Conservation (phyloP, 306 rosid species). For the Cucumis cinereus region DNA sequence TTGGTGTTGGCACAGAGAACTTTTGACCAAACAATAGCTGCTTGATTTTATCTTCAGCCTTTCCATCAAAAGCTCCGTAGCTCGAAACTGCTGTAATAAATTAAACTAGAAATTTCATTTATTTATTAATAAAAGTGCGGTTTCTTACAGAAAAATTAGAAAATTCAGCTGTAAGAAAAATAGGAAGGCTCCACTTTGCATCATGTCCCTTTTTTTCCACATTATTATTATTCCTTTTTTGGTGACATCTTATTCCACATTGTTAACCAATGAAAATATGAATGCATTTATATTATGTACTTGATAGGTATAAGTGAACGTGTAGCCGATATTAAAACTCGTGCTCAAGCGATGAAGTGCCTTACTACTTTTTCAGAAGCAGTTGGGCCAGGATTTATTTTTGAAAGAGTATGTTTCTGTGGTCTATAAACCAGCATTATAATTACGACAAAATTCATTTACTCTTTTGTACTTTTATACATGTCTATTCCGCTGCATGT, state of each 20-base stretch:
- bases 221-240: background rate
- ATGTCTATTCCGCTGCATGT: background rate
- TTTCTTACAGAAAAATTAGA: background rate
- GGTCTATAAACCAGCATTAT: background rate
- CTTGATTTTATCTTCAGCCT: background rate
- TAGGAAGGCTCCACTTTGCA: background rate
- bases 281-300: background rate
- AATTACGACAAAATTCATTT: background rate
- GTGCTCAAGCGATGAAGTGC: slow-evolving; percentile 85
- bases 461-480: background rate
- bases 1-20: background rate
- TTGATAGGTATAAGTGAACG: slow-evolving; percentile 82
- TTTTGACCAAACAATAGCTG: background rate
- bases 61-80: background rate
- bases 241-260: background rate
- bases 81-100: background rate
- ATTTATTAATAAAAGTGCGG: background rate
- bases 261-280: background rate
- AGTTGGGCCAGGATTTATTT: slow-evolving; percentile 89
- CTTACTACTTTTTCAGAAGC: slow-evolving; percentile 86
- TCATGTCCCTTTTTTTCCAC: background rate
- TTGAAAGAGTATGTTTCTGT: slow-evolving; percentile 49
- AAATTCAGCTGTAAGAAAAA: background rate
- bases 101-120: background rate
- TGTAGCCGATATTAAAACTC: slow-evolving; percentile 98